Evolutionary conservation across 164 flowering plant species (phyloP).

Genomic region (Platanus orientalis): DNA sequence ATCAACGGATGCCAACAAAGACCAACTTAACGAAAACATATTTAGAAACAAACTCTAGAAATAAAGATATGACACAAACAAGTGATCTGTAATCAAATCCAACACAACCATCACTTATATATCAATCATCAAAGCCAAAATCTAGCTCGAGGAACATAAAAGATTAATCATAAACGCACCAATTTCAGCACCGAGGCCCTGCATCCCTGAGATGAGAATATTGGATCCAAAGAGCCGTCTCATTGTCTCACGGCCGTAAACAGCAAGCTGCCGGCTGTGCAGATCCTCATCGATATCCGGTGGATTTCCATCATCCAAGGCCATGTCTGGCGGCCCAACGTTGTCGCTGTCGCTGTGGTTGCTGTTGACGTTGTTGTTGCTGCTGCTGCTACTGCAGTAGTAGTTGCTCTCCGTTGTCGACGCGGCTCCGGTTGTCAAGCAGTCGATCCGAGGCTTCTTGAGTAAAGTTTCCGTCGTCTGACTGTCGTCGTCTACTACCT

Average conservation of each 20-base stretch:
- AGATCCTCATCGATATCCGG: constrained; percentile 88
- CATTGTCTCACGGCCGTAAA: constrained; percentile 97
- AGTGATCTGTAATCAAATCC: background rate
- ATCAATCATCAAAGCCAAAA: background rate
- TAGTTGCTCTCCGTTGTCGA: constrained; percentile 3
- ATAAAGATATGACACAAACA: background rate
- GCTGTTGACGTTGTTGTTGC: background rate
- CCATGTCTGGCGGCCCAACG: constrained; percentile 14
- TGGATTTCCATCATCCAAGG: constrained; percentile 35
- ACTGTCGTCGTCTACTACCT: constrained; percentile 18
- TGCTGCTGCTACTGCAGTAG: background rate
- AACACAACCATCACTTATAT: background rate
- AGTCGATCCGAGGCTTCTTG: constrained; percentile 38
- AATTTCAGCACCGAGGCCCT: constrained; percentile 94
- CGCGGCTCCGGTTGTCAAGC: constrained; percentile 14
- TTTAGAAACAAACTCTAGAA: background rate
- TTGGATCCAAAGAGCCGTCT: constrained; percentile 76
- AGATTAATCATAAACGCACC: constrained; percentile 35
- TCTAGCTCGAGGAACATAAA: background rate
- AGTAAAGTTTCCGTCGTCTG: constrained; percentile 17
- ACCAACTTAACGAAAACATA: background rate
- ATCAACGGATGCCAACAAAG: background rate
- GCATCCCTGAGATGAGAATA: constrained; percentile 85
- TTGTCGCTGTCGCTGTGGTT: constrained; percentile 12
- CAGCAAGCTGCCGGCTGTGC: constrained; percentile 94